Base-by-base conservation (phyloP, 73 alveolate species). In the Paraurostyla sp. region DNA sequence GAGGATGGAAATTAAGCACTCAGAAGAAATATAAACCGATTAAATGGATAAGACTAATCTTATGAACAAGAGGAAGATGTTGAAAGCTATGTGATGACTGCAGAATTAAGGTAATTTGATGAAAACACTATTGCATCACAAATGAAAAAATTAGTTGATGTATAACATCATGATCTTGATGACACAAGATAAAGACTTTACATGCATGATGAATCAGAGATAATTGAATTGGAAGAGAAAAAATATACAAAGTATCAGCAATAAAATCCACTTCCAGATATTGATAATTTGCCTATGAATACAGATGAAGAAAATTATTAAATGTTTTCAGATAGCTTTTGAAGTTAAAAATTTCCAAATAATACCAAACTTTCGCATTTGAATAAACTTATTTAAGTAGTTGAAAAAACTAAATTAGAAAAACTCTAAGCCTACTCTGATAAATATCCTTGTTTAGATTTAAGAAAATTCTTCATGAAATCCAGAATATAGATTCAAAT, bases 381-480 rank as follows among this genome's bases (percentile, higher is more conserved):
- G 82, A 65, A 65, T 22, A 65, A 65, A 40, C 7, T 65, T 23
- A 33, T 65, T 15, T 35, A 65, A 38, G 41, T 65, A 38, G 95
- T 90, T 7, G 83, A 90, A 33, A 82, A 82, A 52, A 59, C 87
- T 25, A 22, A 46, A 23, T 32, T 50, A n/a, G 95, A 81, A 40
- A 62, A 7, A 32, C 71, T 73, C 9, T 60, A 76, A 27, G 42
- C 30, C 9, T 83, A 90, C 71, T 38, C 50, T 35, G 95, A 90
- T 57, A 90, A 60, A 32, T 90, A 30, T 36, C 95, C 95, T 18
- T 83, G 58, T 23, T 75, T 90, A n/a, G 40, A 33, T 23, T 40
- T 82, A 0, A 81, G 95, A 45, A 90, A 83, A 58, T 50, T 20
- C 35, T 16, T 81, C 15, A 42, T 51, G 73, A 83, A 42, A 36